A percentile compares a stretch with the other conserved stretches of the same genome.
Evolutionary conservation across 2,329 filamentous ascomycete species (phyloP).

Genomic region (Sporothrix protearum): DNA sequence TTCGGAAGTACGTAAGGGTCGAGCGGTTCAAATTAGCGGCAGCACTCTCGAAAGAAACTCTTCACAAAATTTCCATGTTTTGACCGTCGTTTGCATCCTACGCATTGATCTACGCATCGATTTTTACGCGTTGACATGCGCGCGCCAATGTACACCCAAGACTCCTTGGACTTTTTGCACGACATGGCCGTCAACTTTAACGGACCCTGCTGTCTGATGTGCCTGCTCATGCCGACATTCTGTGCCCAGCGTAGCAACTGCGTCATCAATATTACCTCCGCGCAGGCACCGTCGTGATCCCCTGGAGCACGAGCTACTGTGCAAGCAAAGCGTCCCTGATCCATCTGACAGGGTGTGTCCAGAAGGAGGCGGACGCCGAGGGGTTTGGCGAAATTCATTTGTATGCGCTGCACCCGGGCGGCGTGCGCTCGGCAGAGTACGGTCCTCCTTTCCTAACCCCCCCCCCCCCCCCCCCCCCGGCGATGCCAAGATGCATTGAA

Average conservation of each 20-base stretch:
- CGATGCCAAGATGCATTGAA: neutral
- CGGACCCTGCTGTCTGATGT: slow-evolving; percentile 35
- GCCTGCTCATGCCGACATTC: slow-evolving; percentile 32
- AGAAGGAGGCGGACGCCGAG: slow-evolving; percentile 35
- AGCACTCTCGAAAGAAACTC: neutral
- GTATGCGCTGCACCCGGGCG: slow-evolving; percentile 35
- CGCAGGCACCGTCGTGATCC: slow-evolving; percentile 31
- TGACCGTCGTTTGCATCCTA: neutral
- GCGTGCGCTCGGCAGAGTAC: slow-evolving; percentile 34
- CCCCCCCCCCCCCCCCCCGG: neutral
- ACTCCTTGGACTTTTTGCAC: slow-evolving; percentile 32
- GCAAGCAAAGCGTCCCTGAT: slow-evolving; percentile 36
- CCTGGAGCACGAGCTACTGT: slow-evolving; percentile 36
- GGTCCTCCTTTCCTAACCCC: too few relatives aligned
- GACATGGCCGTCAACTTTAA: slow-evolving; percentile 27
- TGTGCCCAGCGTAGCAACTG: slow-evolving; percentile 32
- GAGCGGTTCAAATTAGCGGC: neutral
- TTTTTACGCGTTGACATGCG: slow-evolving; percentile 31
- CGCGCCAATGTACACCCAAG: slow-evolving; percentile 32
- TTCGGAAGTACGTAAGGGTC: neutral
- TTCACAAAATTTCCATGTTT: neutral
- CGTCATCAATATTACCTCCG: slow-evolving; percentile 35
- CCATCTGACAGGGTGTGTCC: slow-evolving; percentile 34
- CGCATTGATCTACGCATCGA: neutral
- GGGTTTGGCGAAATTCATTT: slow-evolving; percentile 32